Base-by-base conservation (phyloP, 768 basidiomycete genomes). In the Leccinellum rugosiceps region DNA sequence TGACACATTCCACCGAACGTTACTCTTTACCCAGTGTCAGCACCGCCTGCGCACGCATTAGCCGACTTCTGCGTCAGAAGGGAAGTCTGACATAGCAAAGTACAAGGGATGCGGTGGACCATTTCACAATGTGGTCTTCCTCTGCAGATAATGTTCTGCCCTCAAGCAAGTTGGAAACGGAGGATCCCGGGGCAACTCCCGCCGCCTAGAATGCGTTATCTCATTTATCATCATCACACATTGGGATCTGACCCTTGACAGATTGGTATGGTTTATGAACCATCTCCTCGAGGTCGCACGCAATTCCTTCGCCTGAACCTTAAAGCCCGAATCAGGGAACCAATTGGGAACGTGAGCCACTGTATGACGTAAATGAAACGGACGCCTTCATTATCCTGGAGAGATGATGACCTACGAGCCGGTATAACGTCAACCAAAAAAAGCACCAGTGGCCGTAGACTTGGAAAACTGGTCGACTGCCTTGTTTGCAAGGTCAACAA, bases 101-200 rank as follows among this genome's bases (percentile, higher is more conserved):
- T 71, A 71, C 58, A 71, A 43, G 1, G n/a, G 70, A 72, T 52
- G 70, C 72, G n/a, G 72, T 76, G 38, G 85, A 82, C 83, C 86
- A 87, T 67, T 86, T 88, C 57, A 89, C 74, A 58, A 78, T 71
- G 14, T 71, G 72, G 57, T 87, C 85, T 57, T 86, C 84, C 57
- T 86, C 82, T 4, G 72, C 68, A 48, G 71, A 79, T 30, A 83
- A 64, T 10, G 74, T 69, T 63, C 79, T 81, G 23, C 72, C 76
- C 61, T 87, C 79, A 28, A 88, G 76, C 55, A 85, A 68, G 26
- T 77, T 75, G 23, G 85, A 85, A 1, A 82, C 80, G 65, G 85
- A 87, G 8, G 85, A 88, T 15, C 60, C 52, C 4, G 72, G 46
- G 2, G 70, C 72, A 21, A 58, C 79, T n/a, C 86, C 85, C 55